Evolutionary conservation across 352 stramenopile genomes (phyloP).

Genomic region (Pythium scleroteichum): DNA sequence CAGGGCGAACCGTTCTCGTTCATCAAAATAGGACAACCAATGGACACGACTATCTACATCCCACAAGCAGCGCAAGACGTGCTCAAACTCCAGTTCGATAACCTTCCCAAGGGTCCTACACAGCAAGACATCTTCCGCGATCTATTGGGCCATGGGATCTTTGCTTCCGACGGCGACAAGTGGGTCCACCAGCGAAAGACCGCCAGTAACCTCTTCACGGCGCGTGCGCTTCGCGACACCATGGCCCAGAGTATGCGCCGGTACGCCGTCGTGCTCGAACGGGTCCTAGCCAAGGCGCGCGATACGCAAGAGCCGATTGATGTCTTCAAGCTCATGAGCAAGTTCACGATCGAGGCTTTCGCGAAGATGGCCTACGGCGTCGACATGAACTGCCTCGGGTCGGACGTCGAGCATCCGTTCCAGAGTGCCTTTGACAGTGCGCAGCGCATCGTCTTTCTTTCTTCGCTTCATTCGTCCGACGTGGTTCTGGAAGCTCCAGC

Average conservation of each 20-base stretch:
- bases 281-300: constrained; percentile 20
- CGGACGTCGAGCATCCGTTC: constrained; percentile 51
- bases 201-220: not conserved
- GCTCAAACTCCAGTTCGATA: constrained; percentile 66
- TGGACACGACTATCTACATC: constrained; percentile 42
- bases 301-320: constrained; percentile 28
- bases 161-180: not conserved
- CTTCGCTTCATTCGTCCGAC: constrained; percentile 34
- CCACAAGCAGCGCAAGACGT: constrained; percentile 49
- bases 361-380: constrained; percentile 58
- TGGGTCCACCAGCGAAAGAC: not conserved
- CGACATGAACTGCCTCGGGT: constrained; percentile 43
- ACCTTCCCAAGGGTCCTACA: constrained; percentile 60
- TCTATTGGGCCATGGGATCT: constrained; percentile 5
- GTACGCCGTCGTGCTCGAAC: constrained; percentile 21
- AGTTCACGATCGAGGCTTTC: constrained; percentile 57
- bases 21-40: constrained; percentile 30
- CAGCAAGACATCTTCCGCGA: constrained; percentile 30
- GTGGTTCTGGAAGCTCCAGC: constrained; percentile 52
- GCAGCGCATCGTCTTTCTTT: constrained; percentile 25
- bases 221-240: no score
- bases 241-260: no score
- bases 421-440: constrained; percentile 46
- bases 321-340: constrained; percentile 44
- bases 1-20: constrained; percentile 41